A percentile compares a stretch with the other conserved stretches of the same genome.
These are phyloP conservation scores for Boechera stricta DNA, from an alignment of 345 rosid species.

Conservation along the genomic window DNA sequence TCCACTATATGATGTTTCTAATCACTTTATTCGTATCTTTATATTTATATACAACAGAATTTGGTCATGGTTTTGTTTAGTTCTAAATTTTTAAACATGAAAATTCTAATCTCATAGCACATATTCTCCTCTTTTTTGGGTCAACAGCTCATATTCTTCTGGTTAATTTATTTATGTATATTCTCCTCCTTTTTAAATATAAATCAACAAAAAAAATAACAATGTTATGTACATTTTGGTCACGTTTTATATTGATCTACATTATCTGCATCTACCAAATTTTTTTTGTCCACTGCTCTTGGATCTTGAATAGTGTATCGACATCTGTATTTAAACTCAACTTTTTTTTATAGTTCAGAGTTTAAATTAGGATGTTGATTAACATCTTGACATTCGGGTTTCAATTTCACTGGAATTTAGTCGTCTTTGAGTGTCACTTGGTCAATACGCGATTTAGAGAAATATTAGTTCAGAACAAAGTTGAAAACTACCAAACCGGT, in stretches of 20 bases:
- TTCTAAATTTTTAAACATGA: not conserved
- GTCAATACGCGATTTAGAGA: conserved; percentile 27
- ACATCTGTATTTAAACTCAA: not conserved
- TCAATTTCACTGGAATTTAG: not conserved
- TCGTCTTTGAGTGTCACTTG: not conserved
- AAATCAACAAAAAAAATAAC: not conserved
- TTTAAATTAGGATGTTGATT: not conserved
- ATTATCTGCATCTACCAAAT: not conserved
- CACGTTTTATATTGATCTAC: not conserved
- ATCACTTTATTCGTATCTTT: not conserved
- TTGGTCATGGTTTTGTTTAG: not conserved
- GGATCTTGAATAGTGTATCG: not conserved
- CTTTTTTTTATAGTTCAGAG: not conserved
- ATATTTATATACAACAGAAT: not conserved
- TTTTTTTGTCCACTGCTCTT: not conserved
- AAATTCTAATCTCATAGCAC: not conserved
- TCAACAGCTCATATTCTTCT: not conserved
- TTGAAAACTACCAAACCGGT: conserved; percentile 28
- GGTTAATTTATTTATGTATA: not conserved
- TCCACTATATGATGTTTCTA: conserved; percentile 1
- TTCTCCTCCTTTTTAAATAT: not conserved
- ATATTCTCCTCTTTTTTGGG: not conserved
- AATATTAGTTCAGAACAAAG: conserved; percentile 11
- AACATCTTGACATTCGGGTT: not conserved
- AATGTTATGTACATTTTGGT: not conserved